phyloP scores from a whole-genome alignment of 176 grass and related monocot species.

The Triticum monococcum region DNA sequence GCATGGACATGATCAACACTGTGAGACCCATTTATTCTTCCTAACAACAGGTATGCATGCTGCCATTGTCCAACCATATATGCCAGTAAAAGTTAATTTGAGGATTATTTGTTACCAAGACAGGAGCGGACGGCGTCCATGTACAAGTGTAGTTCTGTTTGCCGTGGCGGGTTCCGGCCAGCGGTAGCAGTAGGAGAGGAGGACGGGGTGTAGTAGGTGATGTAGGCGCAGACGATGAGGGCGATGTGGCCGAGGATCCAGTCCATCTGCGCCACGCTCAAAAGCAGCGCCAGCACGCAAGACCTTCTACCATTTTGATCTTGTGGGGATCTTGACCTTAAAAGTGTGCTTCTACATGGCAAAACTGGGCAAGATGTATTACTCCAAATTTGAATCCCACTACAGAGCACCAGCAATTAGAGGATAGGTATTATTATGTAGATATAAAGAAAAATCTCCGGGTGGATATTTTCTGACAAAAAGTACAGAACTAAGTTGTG shows the following conservation, averaged over 20 bases:
- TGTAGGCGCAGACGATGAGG: conserved; percentile 70
- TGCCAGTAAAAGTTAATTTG: neutral
- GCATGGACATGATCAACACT: neutral
- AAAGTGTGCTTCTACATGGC: conserved; percentile 75
- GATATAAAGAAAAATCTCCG: neutral
- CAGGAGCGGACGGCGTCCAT: conserved; percentile 81
- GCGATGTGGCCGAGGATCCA: conserved; percentile 77
- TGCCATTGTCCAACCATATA: neutral
- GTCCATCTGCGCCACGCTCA: conserved; percentile 89
- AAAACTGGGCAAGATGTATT: conserved; percentile 96
- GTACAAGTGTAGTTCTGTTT: conserved; percentile 76
- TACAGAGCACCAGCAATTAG: neutral
- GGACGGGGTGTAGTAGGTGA: conserved; percentile 86
- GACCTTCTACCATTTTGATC: conserved; percentile 73
- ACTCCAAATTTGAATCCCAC: conserved; percentile 30
- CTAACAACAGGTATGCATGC: neutral
- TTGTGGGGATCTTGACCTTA: conserved; percentile 78
- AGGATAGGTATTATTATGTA: neutral
- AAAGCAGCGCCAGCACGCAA: conserved; percentile 81
- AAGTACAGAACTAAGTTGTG: too few relatives aligned
- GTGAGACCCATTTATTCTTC: neutral
- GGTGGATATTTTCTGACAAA: too few relatives aligned
- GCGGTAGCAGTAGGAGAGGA: conserved; percentile 79
- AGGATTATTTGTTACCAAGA: conserved; percentile 53
- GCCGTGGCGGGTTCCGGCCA: conserved; percentile 76